Conservation (phyloP, 441 rosid species). For the Jatropha multifida region DNA sequence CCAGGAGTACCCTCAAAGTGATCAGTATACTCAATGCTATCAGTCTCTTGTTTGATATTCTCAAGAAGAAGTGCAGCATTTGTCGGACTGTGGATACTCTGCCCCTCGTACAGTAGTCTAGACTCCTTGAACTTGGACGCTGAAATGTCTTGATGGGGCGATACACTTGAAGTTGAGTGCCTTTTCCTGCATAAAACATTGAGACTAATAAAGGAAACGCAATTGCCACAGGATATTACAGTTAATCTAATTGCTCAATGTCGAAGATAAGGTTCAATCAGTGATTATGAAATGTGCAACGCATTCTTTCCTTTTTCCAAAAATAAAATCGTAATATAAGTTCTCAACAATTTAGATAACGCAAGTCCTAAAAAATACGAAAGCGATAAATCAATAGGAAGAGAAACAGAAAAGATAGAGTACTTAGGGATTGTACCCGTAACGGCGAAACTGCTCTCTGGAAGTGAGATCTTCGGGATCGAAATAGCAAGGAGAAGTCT, state of each 20-base stretch:
- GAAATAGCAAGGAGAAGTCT: constrained; percentile 59
- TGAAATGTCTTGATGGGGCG: constrained; percentile 50
- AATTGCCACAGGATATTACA: background rate
- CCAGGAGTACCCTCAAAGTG: constrained; percentile 45
- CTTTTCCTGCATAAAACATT: constrained; percentile 56
- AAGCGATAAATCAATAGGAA: background rate
- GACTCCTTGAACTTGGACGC: constrained; percentile 59
- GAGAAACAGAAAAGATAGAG: background rate
- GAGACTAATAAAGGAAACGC: too few relatives aligned
- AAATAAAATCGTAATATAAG: background rate
- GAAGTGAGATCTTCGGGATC: constrained; percentile 68
- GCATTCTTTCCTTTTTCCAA: background rate
- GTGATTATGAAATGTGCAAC: background rate
- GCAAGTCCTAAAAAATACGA: background rate
- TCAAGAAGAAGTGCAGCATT: constrained; percentile 93
- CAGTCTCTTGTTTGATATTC: constrained; percentile 88
- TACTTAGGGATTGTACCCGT: constrained; percentile 48
- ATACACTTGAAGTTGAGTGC: constrained; percentile 52
- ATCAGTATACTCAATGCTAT: constrained; percentile 48
- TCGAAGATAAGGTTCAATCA: background rate
- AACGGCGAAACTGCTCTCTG: constrained; percentile 83
- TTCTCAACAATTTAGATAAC: background rate
- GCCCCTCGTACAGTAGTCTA: constrained; percentile 75
- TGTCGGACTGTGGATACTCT: constrained; percentile 82
- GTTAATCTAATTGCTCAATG: background rate